A percentile compares a stretch with the other conserved stretches of the same genome.
phyloP scores from a whole-genome alignment of 2,329 filamentous ascomycete genomes.

The Xylariaceae sp. region DNA sequence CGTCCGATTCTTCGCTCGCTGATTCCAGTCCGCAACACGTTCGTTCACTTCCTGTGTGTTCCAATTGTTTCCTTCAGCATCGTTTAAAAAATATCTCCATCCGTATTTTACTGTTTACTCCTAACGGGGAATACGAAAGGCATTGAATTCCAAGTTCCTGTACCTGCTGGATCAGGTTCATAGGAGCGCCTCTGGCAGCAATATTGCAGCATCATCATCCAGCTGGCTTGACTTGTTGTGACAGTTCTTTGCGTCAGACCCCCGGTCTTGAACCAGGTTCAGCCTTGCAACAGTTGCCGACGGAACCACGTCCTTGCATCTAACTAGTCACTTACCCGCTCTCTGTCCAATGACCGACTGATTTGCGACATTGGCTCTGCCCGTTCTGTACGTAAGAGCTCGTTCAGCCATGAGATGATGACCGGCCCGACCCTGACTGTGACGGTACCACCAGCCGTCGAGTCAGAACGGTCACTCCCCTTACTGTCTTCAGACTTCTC shows the following conservation, averaged over 20 bases:
- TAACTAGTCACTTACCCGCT: not conserved
- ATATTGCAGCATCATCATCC: no score
- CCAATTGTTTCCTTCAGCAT: not conserved
- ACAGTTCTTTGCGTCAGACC: not conserved
- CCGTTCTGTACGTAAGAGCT: conserved; percentile 2
- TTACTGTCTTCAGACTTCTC: conserved; percentile 29
- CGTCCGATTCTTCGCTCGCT: not conserved
- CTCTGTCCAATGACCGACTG: conserved; percentile 6
- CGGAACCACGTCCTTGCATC: not conserved
- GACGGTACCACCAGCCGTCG: conserved; percentile 35
- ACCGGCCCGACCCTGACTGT: conserved; percentile 36
- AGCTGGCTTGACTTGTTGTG: not conserved
- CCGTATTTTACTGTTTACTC: not conserved
- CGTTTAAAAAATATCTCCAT: not conserved
- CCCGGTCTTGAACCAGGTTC: not conserved
- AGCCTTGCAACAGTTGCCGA: conserved; percentile 4
- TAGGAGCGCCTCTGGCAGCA: no score
- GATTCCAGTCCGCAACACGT: not conserved
- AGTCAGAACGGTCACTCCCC: conserved; percentile 32
- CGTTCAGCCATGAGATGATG: conserved; percentile 40
- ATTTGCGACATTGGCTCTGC: not conserved
- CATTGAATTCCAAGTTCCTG: not conserved
- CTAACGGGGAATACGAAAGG: not conserved
- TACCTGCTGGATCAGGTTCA: not conserved
- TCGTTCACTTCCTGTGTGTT: not conserved